Percentiles rank a stretch among this genome's conserved stretches.
These are phyloP conservation scores for Mimosa bimucronata DNA, from an alignment of 306 rosid species.

Conservation along the genomic window DNA sequence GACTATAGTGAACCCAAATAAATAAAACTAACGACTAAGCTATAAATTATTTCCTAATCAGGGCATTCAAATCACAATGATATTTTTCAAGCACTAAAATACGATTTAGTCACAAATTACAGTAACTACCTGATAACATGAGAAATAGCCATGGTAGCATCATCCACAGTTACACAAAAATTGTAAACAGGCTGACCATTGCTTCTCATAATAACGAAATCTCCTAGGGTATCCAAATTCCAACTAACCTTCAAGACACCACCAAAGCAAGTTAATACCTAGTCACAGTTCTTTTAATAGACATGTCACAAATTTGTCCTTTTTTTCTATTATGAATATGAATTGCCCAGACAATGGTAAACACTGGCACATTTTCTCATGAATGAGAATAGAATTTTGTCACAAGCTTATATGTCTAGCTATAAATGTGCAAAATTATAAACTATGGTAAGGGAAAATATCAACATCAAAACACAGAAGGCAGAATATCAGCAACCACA, in stretches of 20 bases:
- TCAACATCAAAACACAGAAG: neutral
- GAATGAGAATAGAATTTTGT: neutral
- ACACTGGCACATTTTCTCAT: neutral
- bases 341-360: neutral
- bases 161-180: conserved; percentile 97
- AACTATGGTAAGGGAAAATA: neutral
- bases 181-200: conserved; percentile 97
- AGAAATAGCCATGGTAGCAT: conserved; percentile 99
- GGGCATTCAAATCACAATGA: neutral
- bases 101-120: neutral
- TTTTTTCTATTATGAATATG: neutral
- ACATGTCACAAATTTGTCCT: conserved; percentile 3
- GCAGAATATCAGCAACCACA: conserved; percentile 25
- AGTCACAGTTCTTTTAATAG: conserved; percentile 25
- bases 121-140: conserved; percentile 84
- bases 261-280: conserved; percentile 64
- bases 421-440: neutral
- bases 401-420: neutral
- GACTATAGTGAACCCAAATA: neutral
- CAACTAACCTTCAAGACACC: conserved; percentile 97
- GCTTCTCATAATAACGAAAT: conserved; percentile 98
- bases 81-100: neutral
- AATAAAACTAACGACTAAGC: neutral
- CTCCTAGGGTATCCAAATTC: conserved; percentile 98
- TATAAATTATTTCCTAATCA: neutral